phyloP scores from a whole-genome alignment of 768 basidiomycete genomes.

The Termitomyces sp. region DNA sequence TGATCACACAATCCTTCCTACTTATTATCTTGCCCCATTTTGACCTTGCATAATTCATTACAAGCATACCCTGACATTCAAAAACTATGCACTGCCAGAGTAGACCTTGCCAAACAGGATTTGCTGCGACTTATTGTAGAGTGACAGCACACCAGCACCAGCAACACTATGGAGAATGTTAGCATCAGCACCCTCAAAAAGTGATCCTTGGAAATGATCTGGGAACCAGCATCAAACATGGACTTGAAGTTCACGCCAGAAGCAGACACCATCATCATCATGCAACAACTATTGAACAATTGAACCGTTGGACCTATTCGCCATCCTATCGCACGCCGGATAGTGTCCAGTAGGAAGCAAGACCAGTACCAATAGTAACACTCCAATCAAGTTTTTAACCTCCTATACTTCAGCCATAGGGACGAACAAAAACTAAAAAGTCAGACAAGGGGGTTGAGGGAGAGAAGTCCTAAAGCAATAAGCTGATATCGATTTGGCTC shows the following conservation, averaged over 20 bases:
- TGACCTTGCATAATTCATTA: constrained; percentile 27
- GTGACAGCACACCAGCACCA: constrained; percentile 97
- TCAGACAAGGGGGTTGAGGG: constrained; percentile 46
- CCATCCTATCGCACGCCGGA: constrained; percentile 49
- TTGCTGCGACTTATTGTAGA: constrained; percentile 98
- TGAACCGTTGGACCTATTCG: neutral
- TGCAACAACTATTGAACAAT: constrained; percentile 79
- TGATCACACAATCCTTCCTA: too few relatives aligned
- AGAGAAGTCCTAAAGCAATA: constrained; percentile 10
- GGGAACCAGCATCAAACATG: constrained; percentile 94
- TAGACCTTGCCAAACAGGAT: constrained; percentile 99
- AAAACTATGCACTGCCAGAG: constrained; percentile 67
- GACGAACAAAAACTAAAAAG: constrained; percentile 27
- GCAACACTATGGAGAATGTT: constrained; percentile 98
- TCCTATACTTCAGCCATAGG: constrained; percentile 83
- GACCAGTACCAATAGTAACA: constrained; percentile 99
- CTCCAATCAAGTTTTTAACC: constrained; percentile 94
- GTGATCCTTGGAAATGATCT: constrained; percentile 94
- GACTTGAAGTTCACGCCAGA: constrained; percentile 96
- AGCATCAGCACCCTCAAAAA: constrained; percentile 99
- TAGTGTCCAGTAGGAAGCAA: constrained; percentile 96
- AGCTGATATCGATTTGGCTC: neutral
- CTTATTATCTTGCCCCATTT: too few relatives aligned
- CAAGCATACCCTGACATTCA: neutral
- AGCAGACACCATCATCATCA: constrained; percentile 99